A percentile compares a stretch with the other conserved stretches of the same genome.
Evolutionary conservation across 2,329 filamentous ascomycete species (phyloP).

Genomic region (Westerdykella sp.): DNA sequence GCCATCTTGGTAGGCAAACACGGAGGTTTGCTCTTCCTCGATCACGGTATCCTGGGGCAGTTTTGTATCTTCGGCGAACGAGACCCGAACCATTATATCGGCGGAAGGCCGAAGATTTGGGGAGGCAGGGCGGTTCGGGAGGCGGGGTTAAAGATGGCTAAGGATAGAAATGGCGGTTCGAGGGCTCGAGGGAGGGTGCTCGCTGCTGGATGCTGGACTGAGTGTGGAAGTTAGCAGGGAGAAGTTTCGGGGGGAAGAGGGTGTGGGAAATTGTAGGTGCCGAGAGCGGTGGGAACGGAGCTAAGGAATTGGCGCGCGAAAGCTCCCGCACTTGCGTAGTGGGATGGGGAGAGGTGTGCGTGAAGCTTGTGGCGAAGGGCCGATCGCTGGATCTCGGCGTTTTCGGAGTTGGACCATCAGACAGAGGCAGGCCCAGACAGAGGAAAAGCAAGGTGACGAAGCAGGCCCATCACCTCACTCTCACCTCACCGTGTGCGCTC

Average conservation of each 20-base stretch:
- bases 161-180: constrained; percentile 19
- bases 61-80: constrained; percentile 48
- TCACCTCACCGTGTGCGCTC: too few relatives aligned
- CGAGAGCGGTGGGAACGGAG: constrained; percentile 8
- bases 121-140: constrained; percentile 6
- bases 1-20: constrained; percentile 76
- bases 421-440: too few relatives aligned
- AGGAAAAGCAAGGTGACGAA: too few relatives aligned
- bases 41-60: constrained; percentile 39
- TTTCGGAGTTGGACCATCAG: too few relatives aligned
- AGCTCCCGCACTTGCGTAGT: too few relatives aligned
- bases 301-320: too few relatives aligned
- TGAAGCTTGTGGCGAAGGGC: too few relatives aligned
- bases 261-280: background rate
- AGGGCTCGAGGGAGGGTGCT: constrained; percentile 14
- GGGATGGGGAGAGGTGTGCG: background rate
- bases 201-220: constrained; percentile 20
- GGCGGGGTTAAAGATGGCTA: constrained; percentile 4
- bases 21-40: constrained; percentile 56
- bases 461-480: too few relatives aligned
- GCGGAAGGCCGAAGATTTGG: constrained; percentile 43
- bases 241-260: constrained; percentile 5
- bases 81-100: constrained; percentile 51
- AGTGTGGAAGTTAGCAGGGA: constrained; percentile 4
- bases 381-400: too few relatives aligned